phyloP scores from a whole-genome alignment of 1,284 basidiomycete species.

The Fomitopsis palustris region DNA sequence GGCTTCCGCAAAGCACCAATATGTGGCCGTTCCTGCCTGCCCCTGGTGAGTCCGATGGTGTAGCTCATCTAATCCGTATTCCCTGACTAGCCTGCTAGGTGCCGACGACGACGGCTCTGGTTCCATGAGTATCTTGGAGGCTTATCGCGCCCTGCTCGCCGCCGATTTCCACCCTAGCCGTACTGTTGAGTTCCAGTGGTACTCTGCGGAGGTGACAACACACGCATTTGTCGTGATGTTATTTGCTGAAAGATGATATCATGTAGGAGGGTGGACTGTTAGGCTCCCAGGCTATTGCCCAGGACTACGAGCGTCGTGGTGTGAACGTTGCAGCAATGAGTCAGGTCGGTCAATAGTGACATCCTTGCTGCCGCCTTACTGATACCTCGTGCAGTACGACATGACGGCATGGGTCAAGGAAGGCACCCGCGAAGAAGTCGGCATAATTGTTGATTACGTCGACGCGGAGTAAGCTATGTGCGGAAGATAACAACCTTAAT shows the following conservation, averaged over 20 bases:
- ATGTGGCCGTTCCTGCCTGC: conserved; percentile 86
- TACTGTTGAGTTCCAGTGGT: conserved; percentile 95
- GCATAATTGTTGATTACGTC: conserved; percentile 88
- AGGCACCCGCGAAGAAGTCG: conserved; percentile 85
- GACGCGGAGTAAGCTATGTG: conserved; percentile 48
- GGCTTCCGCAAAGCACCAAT: conserved; percentile 57
- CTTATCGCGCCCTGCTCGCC: conserved; percentile 81
- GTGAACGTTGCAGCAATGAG: conserved; percentile 86
- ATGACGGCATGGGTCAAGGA: conserved; percentile 97
- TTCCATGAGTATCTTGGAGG: conserved; percentile 88
- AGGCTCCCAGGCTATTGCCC: conserved; percentile 89
- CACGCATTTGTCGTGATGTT: not conserved
- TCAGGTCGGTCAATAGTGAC: conserved; percentile 47
- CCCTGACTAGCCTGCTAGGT: conserved; percentile 27
- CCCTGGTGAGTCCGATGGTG: conserved; percentile 55
- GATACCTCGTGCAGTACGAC: conserved; percentile 59
- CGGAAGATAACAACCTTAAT: conserved; percentile 2
- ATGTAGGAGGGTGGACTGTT: conserved; percentile 88
- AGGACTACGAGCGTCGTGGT: conserved; percentile 62
- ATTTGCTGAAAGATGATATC: conserved; percentile 20
- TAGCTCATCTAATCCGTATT: not conserved
- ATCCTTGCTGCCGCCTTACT: conserved; percentile 16
- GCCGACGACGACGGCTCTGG: conserved; percentile 93
- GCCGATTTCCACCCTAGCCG: conserved; percentile 75
- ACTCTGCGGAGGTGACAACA: conserved; percentile 70